A percentile compares a stretch with the other conserved stretches of the same genome.
These are phyloP conservation scores for Verbascum thapsus DNA, from an alignment of 257 asterid species.

Conservation along the genomic window DNA sequence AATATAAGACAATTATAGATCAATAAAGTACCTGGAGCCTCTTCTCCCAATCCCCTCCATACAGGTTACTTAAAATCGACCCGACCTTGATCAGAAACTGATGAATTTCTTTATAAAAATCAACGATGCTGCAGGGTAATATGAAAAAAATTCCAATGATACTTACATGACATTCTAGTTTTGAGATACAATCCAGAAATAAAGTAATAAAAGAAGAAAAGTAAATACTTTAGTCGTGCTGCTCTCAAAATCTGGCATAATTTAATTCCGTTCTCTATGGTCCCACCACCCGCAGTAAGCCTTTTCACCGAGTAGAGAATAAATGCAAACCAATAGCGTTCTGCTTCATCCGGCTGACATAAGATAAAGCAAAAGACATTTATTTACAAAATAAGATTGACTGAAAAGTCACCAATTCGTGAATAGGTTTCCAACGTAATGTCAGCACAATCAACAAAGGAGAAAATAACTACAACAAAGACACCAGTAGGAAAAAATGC, in stretches of 20 bases:
- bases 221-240: conserved; percentile 69
- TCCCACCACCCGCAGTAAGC: conserved; percentile 48
- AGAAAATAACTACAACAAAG: conserved; percentile 1
- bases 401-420: no score
- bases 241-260: conserved; percentile 73
- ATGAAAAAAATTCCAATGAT: conserved; percentile 17
- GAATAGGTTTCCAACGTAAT: background rate
- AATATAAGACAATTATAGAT: conserved; percentile 30
- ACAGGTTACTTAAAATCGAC: conserved; percentile 58
- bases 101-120: conserved; percentile 81
- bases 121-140: conserved; percentile 57
- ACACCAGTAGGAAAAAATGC: background rate
- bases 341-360: conserved; percentile 80
- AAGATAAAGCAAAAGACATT: conserved; percentile 23
- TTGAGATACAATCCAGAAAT: conserved; percentile 13
- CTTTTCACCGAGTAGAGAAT: conserved; percentile 67
- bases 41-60: conserved; percentile 88
- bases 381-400: conserved; percentile 25
- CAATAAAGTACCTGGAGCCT: conserved; percentile 71
- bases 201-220: conserved; percentile 19
- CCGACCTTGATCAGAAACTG: conserved; percentile 84
- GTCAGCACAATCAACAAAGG: conserved; percentile 14
- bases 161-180: conserved; percentile 7
- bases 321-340: conserved; percentile 86
- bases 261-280: conserved; percentile 50